Conservation (phyloP, 331 rosid species). For the Pyrus hybrid region DNA sequence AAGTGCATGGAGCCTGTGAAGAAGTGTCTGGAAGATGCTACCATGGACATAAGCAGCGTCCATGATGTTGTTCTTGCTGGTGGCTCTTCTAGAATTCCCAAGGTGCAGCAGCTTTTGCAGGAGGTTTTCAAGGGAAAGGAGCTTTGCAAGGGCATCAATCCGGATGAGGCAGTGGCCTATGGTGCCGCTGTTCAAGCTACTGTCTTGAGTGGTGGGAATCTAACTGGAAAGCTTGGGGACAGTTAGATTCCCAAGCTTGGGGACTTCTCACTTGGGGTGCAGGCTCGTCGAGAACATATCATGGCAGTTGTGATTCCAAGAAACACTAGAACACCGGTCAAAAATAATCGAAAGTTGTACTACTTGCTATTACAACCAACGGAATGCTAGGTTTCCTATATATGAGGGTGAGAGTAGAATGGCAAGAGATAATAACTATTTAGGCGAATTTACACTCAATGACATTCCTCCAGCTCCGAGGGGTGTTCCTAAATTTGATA, state of each 20-base stretch:
- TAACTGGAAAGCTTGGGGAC: no score
- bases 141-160: not conserved
- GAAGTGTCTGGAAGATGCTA: constrained; percentile 15
- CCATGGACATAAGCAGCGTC: not conserved
- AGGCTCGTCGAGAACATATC: no score
- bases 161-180: not conserved
- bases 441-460: not conserved
- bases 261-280: not conserved
- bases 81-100: constrained; percentile 17
- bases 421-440: not conserved
- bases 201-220: not conserved
- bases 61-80: constrained; percentile 18
- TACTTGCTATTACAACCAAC: constrained; percentile 36
- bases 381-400: constrained; percentile 23
- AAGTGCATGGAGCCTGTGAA: constrained; percentile 3
- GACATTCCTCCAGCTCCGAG: not conserved
- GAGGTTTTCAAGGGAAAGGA: not conserved
- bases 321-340: constrained; percentile 26
- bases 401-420: constrained; percentile 42
- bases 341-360: constrained; percentile 24
- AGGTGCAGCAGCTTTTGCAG: constrained; percentile 3
- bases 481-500: not conserved
- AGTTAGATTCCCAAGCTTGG: no score
- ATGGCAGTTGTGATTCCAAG: not conserved
- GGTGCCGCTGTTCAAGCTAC: not conserved